Base-by-base conservation (phyloP, 2,329 filamentous ascomycete genomes). In the Ceratocystis cacaofunesta region DNA sequence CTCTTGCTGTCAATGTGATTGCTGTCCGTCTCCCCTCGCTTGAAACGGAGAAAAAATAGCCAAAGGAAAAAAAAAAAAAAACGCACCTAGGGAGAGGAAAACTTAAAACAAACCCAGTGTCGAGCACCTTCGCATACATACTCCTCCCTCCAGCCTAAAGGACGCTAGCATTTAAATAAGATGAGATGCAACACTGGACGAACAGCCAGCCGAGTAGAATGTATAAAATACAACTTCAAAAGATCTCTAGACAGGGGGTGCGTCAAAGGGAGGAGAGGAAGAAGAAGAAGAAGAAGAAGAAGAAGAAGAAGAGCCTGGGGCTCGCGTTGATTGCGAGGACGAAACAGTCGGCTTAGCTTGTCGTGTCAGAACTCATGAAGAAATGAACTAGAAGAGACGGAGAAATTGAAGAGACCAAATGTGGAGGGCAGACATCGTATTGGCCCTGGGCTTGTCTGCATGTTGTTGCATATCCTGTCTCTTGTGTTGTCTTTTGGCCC, bases 181-280 rank as follows among this genome's bases (percentile, higher is more conserved):
- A 57, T 57, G 52, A n/a, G 52, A 32, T 57, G 52, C 52, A 32
- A 32, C 52, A 57, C 52, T 57, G 52, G 52, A 57, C 10, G 52
- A 57, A 57, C 52, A 30, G 52, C 7, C 52, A 30, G 25, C 50
- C 50, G 15, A 22, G 19, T 15, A 55, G 25, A 28, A 28, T 12
- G 15, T 17, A 19, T 10, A n/a, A 28, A 32, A 57, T 5, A 57
- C 25, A 15, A 57, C 50, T 5, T 25, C 50, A 7, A 55, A 57
- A 57, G 50, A 57, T 22, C 50, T 57, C 12, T 17, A 17, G 28
- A 32, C 52, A 30, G 17, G 52, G 28, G 22, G 28, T 0, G 10
- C 10, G 28, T 15, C 22, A 50, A 8, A 50, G 48, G 19, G 8
- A 55, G 17, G 46, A 3, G 46, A 19, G n/a, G 17, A 17, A 17